phyloP scores from a whole-genome alignment of 2,329 filamentous ascomycete genomes.

The Fusarium subglutinans region DNA sequence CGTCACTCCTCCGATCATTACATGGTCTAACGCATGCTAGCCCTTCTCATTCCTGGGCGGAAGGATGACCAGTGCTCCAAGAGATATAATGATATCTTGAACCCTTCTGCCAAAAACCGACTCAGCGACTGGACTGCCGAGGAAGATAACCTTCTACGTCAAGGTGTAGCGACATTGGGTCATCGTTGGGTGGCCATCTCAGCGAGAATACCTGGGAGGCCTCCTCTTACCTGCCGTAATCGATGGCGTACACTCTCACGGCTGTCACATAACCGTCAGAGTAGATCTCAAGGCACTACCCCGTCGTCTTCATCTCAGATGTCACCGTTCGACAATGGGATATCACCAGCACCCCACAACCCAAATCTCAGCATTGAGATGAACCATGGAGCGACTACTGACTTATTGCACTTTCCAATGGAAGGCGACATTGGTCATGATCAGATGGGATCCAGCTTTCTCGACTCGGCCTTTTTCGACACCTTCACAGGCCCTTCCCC shows the following conservation, averaged over 20 bases:
- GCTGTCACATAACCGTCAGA: constrained; percentile 17
- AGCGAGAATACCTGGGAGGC: constrained; percentile 37
- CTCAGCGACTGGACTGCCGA: constrained; percentile 41
- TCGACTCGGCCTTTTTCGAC: constrained; percentile 36
- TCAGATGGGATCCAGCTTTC: constrained; percentile 18
- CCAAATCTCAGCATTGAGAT: background rate
- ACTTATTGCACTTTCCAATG: constrained; percentile 21
- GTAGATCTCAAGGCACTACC: constrained; percentile 31
- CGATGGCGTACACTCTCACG: constrained; percentile 40
- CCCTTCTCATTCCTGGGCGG: constrained; percentile 41
- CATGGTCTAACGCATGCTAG: background rate
- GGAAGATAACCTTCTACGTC: constrained; percentile 38
- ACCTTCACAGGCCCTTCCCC: constrained; percentile 31
- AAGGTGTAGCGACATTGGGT: constrained; percentile 39
- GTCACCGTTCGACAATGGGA: constrained; percentile 25
- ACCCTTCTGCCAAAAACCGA: constrained; percentile 40
- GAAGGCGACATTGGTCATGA: constrained; percentile 17
- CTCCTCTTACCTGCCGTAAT: constrained; percentile 44
- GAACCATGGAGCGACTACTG: background rate
- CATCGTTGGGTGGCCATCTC: constrained; percentile 45
- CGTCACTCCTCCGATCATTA: background rate
- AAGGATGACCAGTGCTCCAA: constrained; percentile 46
- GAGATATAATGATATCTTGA: constrained; percentile 44
- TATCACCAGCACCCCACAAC: constrained; percentile 29
- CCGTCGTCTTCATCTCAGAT: constrained; percentile 34